Evolutionary conservation across 305 asterid genomes (phyloP).

Genomic region (Fraxinus sp.): DNA sequence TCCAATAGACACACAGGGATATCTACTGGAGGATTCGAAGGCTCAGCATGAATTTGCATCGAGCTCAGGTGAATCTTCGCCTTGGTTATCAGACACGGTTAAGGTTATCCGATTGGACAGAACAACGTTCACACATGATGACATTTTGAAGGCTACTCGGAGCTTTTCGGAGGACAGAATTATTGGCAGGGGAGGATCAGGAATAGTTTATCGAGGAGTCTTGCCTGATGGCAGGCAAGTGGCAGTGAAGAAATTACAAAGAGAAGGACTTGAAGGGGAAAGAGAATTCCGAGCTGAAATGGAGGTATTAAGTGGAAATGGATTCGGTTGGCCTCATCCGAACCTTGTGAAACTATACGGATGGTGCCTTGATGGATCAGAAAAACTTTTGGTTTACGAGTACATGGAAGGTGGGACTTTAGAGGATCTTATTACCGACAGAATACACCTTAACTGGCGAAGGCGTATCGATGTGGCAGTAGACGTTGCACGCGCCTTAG

Average conservation of each 20-base stretch:
- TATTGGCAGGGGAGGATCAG: conserved; percentile 83
- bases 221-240: conserved; percentile 81
- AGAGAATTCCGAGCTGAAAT: conserved; percentile 84
- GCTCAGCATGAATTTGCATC: conserved; percentile 34
- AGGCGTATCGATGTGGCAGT: conserved; percentile 61
- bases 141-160: conserved; percentile 74
- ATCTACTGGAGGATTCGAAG: conserved; percentile 53
- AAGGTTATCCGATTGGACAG: conserved; percentile 80
- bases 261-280: conserved; percentile 86
- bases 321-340: conserved; percentile 92
- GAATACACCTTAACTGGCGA: conserved; percentile 50
- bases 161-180: conserved; percentile 72
- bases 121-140: conserved; percentile 79
- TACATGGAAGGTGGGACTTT: conserved; percentile 92
- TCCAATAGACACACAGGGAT: conserved; percentile 44
- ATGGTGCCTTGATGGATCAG: conserved; percentile 83
- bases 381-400: conserved; percentile 78
- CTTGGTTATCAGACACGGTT: conserved; percentile 65
- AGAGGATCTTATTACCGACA: conserved; percentile 64
- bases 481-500: conserved; percentile 75
- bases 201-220: conserved; percentile 78
- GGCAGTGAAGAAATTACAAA: conserved; percentile 77
- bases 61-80: conserved; percentile 68
- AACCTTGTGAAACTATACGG: conserved; percentile 83
- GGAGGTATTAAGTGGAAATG: conserved; percentile 77